Evolutionary conservation across 225 moss, liverwort and hornwort species (phyloP).

Genomic region (Physcomitrellopsis africana): DNA sequence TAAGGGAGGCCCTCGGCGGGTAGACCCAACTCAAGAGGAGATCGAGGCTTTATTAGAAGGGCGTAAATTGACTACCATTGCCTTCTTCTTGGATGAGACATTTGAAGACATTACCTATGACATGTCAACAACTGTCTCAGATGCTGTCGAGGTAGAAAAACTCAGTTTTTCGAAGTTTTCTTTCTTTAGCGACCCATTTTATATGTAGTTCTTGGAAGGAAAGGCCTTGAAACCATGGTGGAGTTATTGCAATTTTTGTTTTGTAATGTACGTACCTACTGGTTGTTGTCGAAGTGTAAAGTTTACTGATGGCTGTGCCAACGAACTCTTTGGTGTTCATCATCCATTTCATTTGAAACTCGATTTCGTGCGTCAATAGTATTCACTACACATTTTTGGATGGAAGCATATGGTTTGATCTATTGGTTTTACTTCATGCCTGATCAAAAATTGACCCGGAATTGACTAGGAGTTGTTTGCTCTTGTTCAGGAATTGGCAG

Average conservation of each 20-base stretch:
- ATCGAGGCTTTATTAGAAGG: constrained; percentile 87
- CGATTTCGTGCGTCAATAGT: not conserved
- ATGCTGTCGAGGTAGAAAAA: constrained; percentile 87
- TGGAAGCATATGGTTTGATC: constrained; percentile 2
- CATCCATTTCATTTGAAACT: constrained; percentile 9
- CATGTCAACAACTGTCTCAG: constrained; percentile 93
- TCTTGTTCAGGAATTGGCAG: constrained; percentile 83
- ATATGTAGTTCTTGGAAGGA: constrained; percentile 3
- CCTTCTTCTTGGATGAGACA: constrained; percentile 97
- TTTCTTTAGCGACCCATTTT: not conserved
- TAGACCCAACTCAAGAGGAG: constrained; percentile 90
- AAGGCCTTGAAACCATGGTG: not conserved
- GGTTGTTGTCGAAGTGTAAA: not conserved
- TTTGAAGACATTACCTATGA: constrained; percentile 97
- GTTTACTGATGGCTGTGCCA: constrained; percentile 16
- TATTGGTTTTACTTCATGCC: constrained; percentile 22
- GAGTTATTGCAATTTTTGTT: constrained; percentile 8
- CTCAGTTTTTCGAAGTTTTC: not conserved
- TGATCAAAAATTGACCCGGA: constrained; percentile 16
- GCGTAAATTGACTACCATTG: constrained; percentile 82
- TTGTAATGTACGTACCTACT: constrained; percentile 16
- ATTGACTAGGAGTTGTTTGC: not conserved
- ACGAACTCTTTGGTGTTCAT: constrained; percentile 11
- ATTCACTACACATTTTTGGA: constrained; percentile 5
- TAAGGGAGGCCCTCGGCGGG: constrained; percentile 91